Evolutionary conservation across 163 green algal genomes (phyloP), one percentile per base, ranked within the genome.

Genomic region (Scenedesmus sp.): DNA sequence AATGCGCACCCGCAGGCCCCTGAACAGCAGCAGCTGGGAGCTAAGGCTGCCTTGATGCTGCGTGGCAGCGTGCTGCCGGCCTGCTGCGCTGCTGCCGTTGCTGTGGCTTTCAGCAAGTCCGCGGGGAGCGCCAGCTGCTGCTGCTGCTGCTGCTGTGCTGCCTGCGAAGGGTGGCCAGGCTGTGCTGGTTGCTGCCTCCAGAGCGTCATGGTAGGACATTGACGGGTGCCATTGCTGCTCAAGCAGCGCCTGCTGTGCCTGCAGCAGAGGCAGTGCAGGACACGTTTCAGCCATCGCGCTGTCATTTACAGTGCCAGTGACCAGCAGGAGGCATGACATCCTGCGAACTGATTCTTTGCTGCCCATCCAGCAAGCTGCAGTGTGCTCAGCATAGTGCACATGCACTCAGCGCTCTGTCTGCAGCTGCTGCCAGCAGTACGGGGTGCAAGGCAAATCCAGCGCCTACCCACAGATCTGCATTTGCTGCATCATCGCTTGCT

Each of bases 1-100:
- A 93, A 96, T 96, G 54, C 94, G 94, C 86, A 96, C 94, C 0
- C 94, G 76, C 13, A 96, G 66, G 16, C 94, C 94, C 66, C 91
- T 94, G 88, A 96, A 95, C 18, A 94, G 73, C 70, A 16, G 70
- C 70, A 52, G 70, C 23, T 79, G 70, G 23, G 23, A 16, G 23
- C 20, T 52, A 23, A 6, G 23, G 4, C 0, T 79, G 23, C 4
- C 70, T n/a, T n/a, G 23, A 5, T 79, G 23, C 70, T 79, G 70
- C 70, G 6, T 3, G 2, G 15, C 3, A 6, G 2, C 70, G 52
- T 79, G 70, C 23, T 64, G 16, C 76, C 7, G 1, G 5, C 16
- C 46, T 54, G 13, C 64, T 18, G 15, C 82, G 15, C 82, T n/a
- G 82, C 64, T 59, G 46, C 46, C 26, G 34, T 56, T 0, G 46